A percentile compares a stretch with the other conserved stretches of the same genome.
Conservation (phyloP, 371 early-diverging fungal genomes). For the Rhizomucor pusillus region DNA sequence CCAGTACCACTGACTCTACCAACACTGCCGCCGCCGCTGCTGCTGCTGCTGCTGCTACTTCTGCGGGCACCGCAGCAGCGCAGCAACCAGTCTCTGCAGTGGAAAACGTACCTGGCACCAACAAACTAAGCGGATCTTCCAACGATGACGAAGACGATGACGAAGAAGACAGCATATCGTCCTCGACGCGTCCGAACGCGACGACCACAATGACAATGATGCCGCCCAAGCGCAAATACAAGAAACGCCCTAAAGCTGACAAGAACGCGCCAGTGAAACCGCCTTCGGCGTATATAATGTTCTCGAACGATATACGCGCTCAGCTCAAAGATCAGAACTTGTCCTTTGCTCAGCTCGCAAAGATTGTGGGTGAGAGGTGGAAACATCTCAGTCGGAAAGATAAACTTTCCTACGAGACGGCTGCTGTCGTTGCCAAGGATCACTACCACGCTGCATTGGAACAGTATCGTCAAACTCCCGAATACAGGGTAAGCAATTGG, state of each 20-base stretch:
- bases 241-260: conserved; percentile 50
- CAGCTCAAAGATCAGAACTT: conserved; percentile 34
- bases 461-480: conserved; percentile 30
- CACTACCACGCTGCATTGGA: conserved; percentile 29
- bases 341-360: conserved; percentile 46
- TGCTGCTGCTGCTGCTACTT: too few species aligned
- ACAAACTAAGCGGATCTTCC: neutral
- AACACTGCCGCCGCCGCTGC: too few species aligned
- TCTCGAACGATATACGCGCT: conserved; percentile 43
- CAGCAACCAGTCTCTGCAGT: too few species aligned
- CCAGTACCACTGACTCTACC: too few species aligned
- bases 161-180: conserved; percentile 7
- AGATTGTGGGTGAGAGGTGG: conserved; percentile 50
- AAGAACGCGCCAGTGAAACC: conserved; percentile 52
- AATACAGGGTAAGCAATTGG: conserved; percentile 37
- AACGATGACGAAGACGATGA: conserved; percentile 7
- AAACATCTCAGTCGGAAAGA: conserved; percentile 24
- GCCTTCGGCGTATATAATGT: conserved; percentile 54
- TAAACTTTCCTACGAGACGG: conserved; percentile 32
- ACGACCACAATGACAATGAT: conserved; percentile 3
- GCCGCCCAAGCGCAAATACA: conserved; percentile 29
- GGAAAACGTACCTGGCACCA: neutral
- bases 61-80: too few species aligned
- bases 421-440: conserved; percentile 37
- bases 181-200: conserved; percentile 3